Base-by-base conservation (phyloP, 148 eudicot genomes). In the Limonium bicolor region DNA sequence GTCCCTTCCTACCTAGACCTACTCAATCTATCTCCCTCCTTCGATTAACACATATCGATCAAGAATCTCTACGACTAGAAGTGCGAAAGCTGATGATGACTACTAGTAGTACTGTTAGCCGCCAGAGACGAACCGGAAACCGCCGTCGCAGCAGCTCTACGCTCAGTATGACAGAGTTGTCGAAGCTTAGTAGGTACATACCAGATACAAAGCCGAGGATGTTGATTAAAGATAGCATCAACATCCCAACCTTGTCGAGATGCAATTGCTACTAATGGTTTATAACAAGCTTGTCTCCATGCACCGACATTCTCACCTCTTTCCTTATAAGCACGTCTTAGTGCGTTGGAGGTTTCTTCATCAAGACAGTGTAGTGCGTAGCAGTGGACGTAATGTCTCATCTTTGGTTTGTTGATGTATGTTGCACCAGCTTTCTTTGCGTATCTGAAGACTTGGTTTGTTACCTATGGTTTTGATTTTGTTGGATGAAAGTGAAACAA, bases 371-470 rank as follows among this genome's bases (percentile, higher is more conserved):
- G 95, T 3, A 86, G 69, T 0, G 95, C 95, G 37, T 86, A 86
- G 82, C 96, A 83, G 32, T 88, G 96, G 5, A 88, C 96, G 50
- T 90, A 90, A 54, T 90, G 97, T 6, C 97, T 62, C 97, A 90
- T 90, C 53, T 90, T 90, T 0, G 97, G 97, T 59, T 90, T 90
- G 93, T 90, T 90, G 12, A 90, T 90, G 80, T 90, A 90, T 34
- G 78, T 90, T 4, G 95, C 97, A 1, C 97, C 97, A 0, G 93
- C 77, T 38, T 81, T 76, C 74, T 90, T 90, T 0, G 97, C 97
- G 16, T 66, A 90, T 51, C 97, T 54, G 41, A 90, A 90, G 25
- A 90, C 95, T 48, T 84, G 95, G 61, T 90, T 90, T 14, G 97
- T 90, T 47, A 84, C 97, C 95, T 80, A 53, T 29, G 14, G 5